Percentiles rank a stretch among this genome's conserved stretches.
Evolutionary conservation across 108 stramenopile genomes (phyloP).

Genomic region (Asterionellopsis glacialis): DNA sequence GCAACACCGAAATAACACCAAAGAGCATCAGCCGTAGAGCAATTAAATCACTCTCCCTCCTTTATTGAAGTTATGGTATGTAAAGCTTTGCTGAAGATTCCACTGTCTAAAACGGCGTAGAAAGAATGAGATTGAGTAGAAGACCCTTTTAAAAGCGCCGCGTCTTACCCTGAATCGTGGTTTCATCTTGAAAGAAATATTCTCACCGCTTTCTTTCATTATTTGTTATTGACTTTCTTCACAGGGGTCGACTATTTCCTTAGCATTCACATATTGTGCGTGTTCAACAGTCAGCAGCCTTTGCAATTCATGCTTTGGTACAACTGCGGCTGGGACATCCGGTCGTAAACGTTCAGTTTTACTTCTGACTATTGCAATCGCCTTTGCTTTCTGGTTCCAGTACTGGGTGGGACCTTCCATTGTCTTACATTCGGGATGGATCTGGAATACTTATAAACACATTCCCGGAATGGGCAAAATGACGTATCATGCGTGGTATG

Average conservation of each 20-base stretch:
- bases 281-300: slow-evolving; percentile 52
- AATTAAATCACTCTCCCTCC: no score
- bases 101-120: no score
- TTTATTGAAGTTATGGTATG: no score
- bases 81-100: no score
- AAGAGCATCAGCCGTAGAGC: no score
- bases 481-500: slow-evolving; percentile 56
- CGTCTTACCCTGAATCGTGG: no score
- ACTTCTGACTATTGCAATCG: slow-evolving; percentile 50
- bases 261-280: slow-evolving; percentile 62
- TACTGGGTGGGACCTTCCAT: slow-evolving; percentile 71
- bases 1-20: no score
- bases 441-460: slow-evolving; percentile 54
- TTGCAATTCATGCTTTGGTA: slow-evolving; percentile 69
- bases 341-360: slow-evolving; percentile 81
- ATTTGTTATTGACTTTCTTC: no score
- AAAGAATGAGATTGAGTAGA: no score
- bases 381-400: slow-evolving; percentile 66
- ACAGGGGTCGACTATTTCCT: slow-evolving; percentile 38
- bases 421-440: slow-evolving; percentile 27
- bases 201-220: neutral
- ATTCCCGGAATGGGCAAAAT: slow-evolving; percentile 57
- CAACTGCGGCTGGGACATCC: slow-evolving; percentile 46
- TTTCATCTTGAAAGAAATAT: no score
- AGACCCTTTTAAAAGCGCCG: no score